Evolutionary conservation across 2,329 filamentous ascomycete genomes (phyloP).

Genomic region (Calonectria ilicicola): DNA sequence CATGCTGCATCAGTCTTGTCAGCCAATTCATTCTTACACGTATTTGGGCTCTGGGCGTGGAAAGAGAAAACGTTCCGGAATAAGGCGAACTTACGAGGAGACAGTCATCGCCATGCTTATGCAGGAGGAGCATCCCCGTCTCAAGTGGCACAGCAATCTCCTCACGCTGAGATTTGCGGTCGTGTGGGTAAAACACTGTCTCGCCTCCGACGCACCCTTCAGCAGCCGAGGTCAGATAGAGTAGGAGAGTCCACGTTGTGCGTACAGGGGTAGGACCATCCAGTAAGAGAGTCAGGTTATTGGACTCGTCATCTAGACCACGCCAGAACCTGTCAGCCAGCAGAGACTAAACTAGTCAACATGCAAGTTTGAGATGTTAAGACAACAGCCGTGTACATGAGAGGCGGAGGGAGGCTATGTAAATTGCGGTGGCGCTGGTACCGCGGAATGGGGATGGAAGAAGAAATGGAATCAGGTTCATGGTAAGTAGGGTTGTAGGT

Average conservation of each 20-base stretch:
- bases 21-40: conserved; percentile 46
- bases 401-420: neutral
- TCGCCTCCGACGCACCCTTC: conserved; percentile 87
- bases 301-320: conserved; percentile 85
- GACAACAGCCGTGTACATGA: neutral
- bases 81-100: conserved; percentile 69
- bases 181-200: conserved; percentile 89
- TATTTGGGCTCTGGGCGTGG: neutral
- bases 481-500: neutral
- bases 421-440: neutral
- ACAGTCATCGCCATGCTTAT: conserved; percentile 90
- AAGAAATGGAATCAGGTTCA: neutral
- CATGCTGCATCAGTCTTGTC: conserved; percentile 68
- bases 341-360: neutral
- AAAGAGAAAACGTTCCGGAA: conserved; percentile 20
- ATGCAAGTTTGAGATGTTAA: neutral
- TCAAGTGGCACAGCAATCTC: conserved; percentile 81
- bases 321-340: conserved; percentile 20
- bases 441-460: neutral
- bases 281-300: conserved; percentile 70
- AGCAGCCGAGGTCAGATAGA: conserved; percentile 83
- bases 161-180: conserved; percentile 66
- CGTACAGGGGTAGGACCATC: conserved; percentile 47
- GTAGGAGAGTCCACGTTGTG: conserved; percentile 91
- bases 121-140: conserved; percentile 86